Evolutionary conservation across 306 rosid genomes (phyloP).

Genomic region (Trifolium repens): DNA sequence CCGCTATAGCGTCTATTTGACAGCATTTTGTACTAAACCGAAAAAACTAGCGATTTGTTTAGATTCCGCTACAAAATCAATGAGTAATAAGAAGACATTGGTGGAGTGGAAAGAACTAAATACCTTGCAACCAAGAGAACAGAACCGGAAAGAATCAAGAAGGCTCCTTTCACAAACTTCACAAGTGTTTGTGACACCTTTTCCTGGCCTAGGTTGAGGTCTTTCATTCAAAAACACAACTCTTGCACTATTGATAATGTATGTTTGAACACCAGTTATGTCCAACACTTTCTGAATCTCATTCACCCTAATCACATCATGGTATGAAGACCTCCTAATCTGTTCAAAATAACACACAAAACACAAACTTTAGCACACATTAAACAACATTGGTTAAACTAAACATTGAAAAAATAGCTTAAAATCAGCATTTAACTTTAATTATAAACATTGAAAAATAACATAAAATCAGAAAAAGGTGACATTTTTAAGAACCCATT

Average conservation of each 20-base stretch:
- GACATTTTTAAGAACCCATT: constrained; percentile 1
- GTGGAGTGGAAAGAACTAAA: not conserved
- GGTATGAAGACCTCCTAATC: constrained; percentile 97
- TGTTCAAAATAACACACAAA: constrained; percentile 39
- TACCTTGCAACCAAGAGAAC: constrained; percentile 99
- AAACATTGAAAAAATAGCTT: not conserved
- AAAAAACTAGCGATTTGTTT: not conserved
- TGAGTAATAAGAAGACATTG: constrained; percentile 18
- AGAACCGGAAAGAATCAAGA: constrained; percentile 88
- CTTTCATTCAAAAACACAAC: constrained; percentile 95
- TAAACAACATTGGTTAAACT: not conserved
- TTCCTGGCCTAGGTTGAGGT: constrained; percentile 99
- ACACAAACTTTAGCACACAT: not conserved
- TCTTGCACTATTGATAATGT: constrained; percentile 96
- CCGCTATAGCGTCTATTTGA: not conserved
- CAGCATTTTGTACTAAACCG: not conserved
- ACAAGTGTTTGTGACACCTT: constrained; percentile 97
- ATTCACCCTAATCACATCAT: constrained; percentile 87
- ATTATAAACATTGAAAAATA: not conserved
- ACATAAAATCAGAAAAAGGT: not conserved
- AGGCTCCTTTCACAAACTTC: constrained; percentile 99
- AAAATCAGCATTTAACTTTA: not conserved
- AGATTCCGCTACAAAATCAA: not conserved
- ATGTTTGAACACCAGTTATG: constrained; percentile 92
- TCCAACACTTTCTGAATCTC: constrained; percentile 97